Conservation (phyloP, 257 asterid genomes). For the Handroanthus guayacan region DNA sequence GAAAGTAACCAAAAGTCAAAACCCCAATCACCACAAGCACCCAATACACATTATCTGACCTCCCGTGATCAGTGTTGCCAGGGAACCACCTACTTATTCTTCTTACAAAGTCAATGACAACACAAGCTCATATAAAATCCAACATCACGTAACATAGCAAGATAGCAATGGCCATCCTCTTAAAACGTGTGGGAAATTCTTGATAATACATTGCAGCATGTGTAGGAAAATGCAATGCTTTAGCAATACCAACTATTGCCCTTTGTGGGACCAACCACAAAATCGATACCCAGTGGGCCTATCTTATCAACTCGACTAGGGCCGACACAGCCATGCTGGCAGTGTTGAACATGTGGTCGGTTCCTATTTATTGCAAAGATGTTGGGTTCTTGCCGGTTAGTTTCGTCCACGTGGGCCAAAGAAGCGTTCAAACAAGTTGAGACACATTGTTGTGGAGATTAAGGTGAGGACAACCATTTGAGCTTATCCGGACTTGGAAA, state of each 20-base stretch:
- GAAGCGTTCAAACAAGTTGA: constrained; percentile 26
- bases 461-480: constrained; percentile 42
- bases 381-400: not conserved
- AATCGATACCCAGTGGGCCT: constrained; percentile 40
- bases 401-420: constrained; percentile 39
- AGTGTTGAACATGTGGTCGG: constrained; percentile 53
- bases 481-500: constrained; percentile 50
- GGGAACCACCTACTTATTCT: constrained; percentile 46
- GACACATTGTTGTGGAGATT: constrained; percentile 36
- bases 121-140: constrained; percentile 39
- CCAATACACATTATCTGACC: constrained; percentile 49
- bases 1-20: constrained; percentile 40
- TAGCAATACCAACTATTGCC: constrained; percentile 52
- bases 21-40: constrained; percentile 39
- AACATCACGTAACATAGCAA: constrained; percentile 37
- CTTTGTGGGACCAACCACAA: constrained; percentile 64
- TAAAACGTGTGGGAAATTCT: constrained; percentile 46
- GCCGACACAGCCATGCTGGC: constrained; percentile 61
- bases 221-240: constrained; percentile 61
- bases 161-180: constrained; percentile 50
- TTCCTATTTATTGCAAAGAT: constrained; percentile 38
- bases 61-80: constrained; percentile 43
- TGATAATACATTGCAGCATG: constrained; percentile 47
- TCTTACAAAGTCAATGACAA: constrained; percentile 33
- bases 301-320: constrained; percentile 50